Conservation (phyloP, 2,329 filamentous ascomycete species). For the Pseudopyricularia javanii region DNA sequence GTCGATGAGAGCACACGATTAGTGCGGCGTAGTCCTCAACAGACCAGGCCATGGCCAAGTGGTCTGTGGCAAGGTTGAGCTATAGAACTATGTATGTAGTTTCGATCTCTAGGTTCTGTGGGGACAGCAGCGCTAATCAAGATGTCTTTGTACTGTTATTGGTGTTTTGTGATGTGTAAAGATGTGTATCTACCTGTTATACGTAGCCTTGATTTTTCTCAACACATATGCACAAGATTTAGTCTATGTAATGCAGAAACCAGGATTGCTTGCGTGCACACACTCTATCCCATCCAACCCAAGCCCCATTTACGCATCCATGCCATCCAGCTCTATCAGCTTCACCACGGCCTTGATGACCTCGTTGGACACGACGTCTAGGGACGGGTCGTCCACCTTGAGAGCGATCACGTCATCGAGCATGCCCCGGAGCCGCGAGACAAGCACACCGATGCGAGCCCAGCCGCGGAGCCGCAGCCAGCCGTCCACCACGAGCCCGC, state of each 20-base stretch:
- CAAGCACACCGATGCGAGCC: conserved; percentile 86
- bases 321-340: conserved; percentile 79
- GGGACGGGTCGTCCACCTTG: conserved; percentile 64
- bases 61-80: neutral
- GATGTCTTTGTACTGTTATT: neutral
- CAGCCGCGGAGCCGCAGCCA: conserved; percentile 82
- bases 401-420: conserved; percentile 72
- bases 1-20: neutral
- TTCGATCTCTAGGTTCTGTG: neutral
- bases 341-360: conserved; percentile 68
- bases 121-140: neutral
- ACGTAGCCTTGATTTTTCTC: neutral
- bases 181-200: neutral
- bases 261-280: too few species aligned
- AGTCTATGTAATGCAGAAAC: too few species aligned
- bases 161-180: neutral
- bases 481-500: conserved; percentile 81
- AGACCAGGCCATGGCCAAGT: neutral
- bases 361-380: conserved; percentile 45
- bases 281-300: too few species aligned
- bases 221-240: too few species aligned
- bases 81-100: neutral
- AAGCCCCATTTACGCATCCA: conserved; percentile 47
- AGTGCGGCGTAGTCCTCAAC: neutral
- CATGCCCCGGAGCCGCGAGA: conserved; percentile 72